Conservation (phyloP, 2,329 filamentous ascomycete species). For the Hansfordia pulvinata region DNA sequence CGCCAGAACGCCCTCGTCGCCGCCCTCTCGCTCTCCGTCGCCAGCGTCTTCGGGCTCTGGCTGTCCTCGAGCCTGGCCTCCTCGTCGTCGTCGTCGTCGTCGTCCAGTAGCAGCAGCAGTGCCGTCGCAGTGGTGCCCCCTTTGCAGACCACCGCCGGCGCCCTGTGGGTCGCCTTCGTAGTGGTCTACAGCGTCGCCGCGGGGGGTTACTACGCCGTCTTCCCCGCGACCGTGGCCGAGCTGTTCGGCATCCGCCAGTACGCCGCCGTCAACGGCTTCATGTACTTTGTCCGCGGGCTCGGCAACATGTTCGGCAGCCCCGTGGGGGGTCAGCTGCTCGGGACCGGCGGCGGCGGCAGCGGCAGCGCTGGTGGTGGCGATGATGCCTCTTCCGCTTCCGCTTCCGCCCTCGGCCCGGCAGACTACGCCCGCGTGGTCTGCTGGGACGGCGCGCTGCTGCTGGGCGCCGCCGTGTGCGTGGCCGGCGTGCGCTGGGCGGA, state of each 20-base stretch:
- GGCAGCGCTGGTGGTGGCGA: too few species aligned
- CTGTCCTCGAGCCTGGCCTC: slow-evolving; percentile 14
- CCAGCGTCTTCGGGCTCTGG: slow-evolving; percentile 24
- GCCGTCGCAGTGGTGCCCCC: too few species aligned
- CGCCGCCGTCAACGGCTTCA: slow-evolving; percentile 30
- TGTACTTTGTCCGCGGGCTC: slow-evolving; percentile 27
- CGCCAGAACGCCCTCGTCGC: slow-evolving; percentile 31
- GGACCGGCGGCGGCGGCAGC: slow-evolving; percentile 13
- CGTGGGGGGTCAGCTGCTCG: slow-evolving; percentile 26
- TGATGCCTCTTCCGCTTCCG: too few species aligned
- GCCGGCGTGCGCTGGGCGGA: slow-evolving; percentile 27
- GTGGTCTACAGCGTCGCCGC: slow-evolving; percentile 26
- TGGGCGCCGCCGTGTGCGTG: slow-evolving; percentile 22
- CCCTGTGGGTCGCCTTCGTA: slow-evolving; percentile 27
- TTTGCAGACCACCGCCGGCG: too few species aligned
- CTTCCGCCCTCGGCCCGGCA: too few species aligned
- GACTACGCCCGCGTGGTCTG: slow-evolving; percentile 24
- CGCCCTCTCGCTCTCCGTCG: slow-evolving; percentile 21
- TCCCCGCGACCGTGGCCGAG: slow-evolving; percentile 30
- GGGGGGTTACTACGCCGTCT: slow-evolving; percentile 30
- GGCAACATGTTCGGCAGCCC: slow-evolving; percentile 29
- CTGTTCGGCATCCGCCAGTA: slow-evolving; percentile 32
- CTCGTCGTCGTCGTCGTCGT: slow-evolving; percentile 12
- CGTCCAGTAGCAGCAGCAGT: too few species aligned
- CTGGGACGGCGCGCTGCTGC: slow-evolving; percentile 26